phyloP scores from a whole-genome alignment of 495 filamentous ascomycete genomes.

The Chaetomium cochliodes region DNA sequence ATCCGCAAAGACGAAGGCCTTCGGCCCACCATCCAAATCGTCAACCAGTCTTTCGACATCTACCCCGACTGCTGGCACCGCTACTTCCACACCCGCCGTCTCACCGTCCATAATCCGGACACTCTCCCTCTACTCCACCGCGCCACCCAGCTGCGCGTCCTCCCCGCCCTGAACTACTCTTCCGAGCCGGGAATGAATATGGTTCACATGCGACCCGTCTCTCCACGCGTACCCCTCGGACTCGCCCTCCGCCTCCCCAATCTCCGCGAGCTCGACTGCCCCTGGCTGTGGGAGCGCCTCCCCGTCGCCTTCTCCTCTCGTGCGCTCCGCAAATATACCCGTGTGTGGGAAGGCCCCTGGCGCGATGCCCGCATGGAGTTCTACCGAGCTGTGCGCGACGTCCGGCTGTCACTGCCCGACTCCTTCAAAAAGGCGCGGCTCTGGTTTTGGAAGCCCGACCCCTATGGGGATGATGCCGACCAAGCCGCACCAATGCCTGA shows the following conservation, averaged over 20 bases:
- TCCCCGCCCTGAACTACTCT: neutral
- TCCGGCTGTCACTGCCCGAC: slow-evolving; percentile 6
- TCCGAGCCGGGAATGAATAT: neutral
- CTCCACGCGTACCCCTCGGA: slow-evolving; percentile 3
- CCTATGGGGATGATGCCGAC: slow-evolving; percentile 1
- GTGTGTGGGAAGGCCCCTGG: slow-evolving; percentile 16
- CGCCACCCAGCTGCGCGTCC: slow-evolving; percentile 6
- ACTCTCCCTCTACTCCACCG: neutral
- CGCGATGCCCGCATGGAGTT: slow-evolving; percentile 13
- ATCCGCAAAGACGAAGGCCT: neutral
- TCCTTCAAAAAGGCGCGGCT: slow-evolving; percentile 14
- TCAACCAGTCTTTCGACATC: slow-evolving; percentile 3
- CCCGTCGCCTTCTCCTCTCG: slow-evolving; percentile 7
- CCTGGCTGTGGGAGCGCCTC: slow-evolving; percentile 10
- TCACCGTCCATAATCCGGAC: slow-evolving; percentile 9
- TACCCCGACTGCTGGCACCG: slow-evolving; percentile 8
- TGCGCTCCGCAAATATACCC: neutral
- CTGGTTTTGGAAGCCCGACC: slow-evolving; percentile 10
- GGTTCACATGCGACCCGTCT: slow-evolving; percentile 11
- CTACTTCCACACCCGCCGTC: slow-evolving; percentile 9
- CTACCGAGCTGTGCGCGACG: slow-evolving; percentile 1
- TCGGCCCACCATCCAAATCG: slow-evolving; percentile 1
- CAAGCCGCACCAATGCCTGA: slow-evolving; percentile 14
- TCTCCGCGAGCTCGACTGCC: slow-evolving; percentile 6
- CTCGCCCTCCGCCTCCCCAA: slow-evolving; percentile 11